Percentiles rank a stretch among this genome's conserved stretches.
Conservation (phyloP, 805 yeast species). For the Pichia cabralensis region DNA sequence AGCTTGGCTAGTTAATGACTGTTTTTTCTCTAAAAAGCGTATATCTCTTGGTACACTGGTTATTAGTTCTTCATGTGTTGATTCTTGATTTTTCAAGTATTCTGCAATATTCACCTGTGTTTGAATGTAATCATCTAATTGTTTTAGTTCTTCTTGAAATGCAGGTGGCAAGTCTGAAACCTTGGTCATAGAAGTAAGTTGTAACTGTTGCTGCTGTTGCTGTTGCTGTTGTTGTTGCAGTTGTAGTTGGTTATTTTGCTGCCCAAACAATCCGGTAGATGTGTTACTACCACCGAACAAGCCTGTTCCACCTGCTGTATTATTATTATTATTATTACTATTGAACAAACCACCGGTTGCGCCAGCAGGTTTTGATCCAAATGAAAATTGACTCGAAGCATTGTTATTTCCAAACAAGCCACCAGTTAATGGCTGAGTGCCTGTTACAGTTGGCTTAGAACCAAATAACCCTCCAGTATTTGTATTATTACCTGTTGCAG, state of each 20-base stretch:
- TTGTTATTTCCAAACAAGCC: conserved; percentile 11
- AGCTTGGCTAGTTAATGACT: conserved; percentile 58
- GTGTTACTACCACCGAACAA: conserved; percentile 26
- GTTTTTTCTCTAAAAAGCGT: conserved; percentile 48
- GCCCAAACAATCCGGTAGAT: background rate
- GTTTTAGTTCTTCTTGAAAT: conserved; percentile 58
- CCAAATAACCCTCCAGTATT: conserved; percentile 16
- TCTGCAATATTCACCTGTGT: conserved; percentile 67
- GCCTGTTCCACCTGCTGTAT: too few relatives aligned
- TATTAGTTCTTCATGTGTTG: conserved; percentile 54
- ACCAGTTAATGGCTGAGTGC: conserved; percentile 15
- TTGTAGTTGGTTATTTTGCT: background rate
- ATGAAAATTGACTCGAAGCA: conserved; percentile 16
- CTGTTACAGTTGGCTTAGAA: conserved; percentile 6
- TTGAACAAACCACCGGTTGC: conserved; percentile 21
- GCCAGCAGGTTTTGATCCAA: conserved; percentile 20
- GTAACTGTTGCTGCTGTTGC: conserved; percentile 24
- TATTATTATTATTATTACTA: too few relatives aligned
- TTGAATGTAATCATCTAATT: conserved; percentile 61
- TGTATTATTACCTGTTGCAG: conserved; percentile 9
- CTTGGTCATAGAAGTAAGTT: conserved; percentile 62
- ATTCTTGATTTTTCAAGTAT: conserved; percentile 48
- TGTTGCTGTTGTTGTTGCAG: conserved; percentile 2
- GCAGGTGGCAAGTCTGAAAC: conserved; percentile 66
- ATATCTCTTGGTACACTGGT: conserved; percentile 68